Evolutionary conservation across 805 yeast genomes (phyloP), one percentile per base, ranked within the genome.

Genomic region (Jamesozyma lodderae): DNA sequence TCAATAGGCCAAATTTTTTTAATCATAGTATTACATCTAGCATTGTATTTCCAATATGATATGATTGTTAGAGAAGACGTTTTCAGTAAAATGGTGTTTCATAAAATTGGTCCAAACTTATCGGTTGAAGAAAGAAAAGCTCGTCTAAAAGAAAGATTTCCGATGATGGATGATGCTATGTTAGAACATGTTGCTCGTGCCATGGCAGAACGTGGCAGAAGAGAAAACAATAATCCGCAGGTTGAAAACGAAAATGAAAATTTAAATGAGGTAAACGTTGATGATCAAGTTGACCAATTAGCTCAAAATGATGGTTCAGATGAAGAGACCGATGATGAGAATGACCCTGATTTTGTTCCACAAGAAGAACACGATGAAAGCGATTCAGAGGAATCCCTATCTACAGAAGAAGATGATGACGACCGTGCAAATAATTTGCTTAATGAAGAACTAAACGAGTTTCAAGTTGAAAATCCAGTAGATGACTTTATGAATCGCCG

Each of bases 51-150:
- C 17, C 77, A 72, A 43, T 81, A 79, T 52, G 87, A 81, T 47
- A 77, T 81, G 75, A 80, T 81, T 13, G 73, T 75, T 1, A 64
- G 77, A 38, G 94, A 82, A 54, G 76, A 77, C 34, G 86, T 85
- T 0, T 80, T 79, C 54, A 57, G 64, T 21, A 76, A 74, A 51
- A 67, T 80, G 53, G 62, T 81, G 14, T 55, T 69, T 37, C 73
- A 67, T 44, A 72, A 70, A 41, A 72, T 82, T 33, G 92, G 92
- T 2, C 69, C 62, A 7, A 52, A 54, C 37, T 51, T 43, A 30
- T 48, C 54, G 11, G 45, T 46, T 14, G 55, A 56, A 21, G 63
- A 56, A 35, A 45, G 55, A 17, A 56, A 48, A 36, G 45, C 47
- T 14, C 55, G 53, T 31, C 38, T 59, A 25, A 55, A 48, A 40